Evolutionary conservation across 139 green algal species (phyloP), one percentile per base, ranked within the genome.

Genomic region (Zygnema circumcarinatum): DNA sequence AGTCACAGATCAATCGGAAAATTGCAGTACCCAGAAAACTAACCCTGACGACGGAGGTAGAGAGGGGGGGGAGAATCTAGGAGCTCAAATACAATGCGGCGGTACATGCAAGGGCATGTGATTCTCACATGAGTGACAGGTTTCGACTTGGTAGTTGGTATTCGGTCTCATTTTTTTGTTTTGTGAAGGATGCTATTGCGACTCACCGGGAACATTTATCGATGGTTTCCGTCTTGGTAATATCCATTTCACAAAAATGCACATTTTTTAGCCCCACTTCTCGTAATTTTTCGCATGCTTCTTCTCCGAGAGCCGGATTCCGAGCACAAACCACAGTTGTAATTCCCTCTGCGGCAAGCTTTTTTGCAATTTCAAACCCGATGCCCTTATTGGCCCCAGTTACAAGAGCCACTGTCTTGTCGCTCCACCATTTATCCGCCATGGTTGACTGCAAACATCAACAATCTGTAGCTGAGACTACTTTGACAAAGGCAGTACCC

Each of bases 301-400:
- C 88, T 25, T 87, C 38, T 31, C 86, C 88, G 22, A 88, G 62
- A 0, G 21, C 35, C 22, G 75, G 35, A 42, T 91, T 84, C n/a
- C 87, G 40, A 21, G 87, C 87, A 20, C 80, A 79, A 22, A 89
- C 36, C 7, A 91, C 32, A 7, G 56, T 78, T 31, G 82, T 76
- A 32, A 91, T 0, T n/a, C 88, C 88, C 73, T 92, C 40, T 32
- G 56, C 25, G 22, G 74, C 87, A 39, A 92, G 53, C 33, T 88
- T 38, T 47, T 67, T 25, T 25, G 88, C 87, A 31, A 92, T 92
- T 21, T 84, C 31, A n/a, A 92, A 92, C 1, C 88, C 88, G 25
- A 92, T 92, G 1, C 88, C 88, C 32, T 92, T 91, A 82, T 92
- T 92, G 32, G 76, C 76, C 53, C 84, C 78, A 0, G 86, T 90